Percentiles rank a stretch among this genome's conserved stretches.
Conservation (phyloP, 1,139 yeast species). For the Taphrina wiesneri region DNA sequence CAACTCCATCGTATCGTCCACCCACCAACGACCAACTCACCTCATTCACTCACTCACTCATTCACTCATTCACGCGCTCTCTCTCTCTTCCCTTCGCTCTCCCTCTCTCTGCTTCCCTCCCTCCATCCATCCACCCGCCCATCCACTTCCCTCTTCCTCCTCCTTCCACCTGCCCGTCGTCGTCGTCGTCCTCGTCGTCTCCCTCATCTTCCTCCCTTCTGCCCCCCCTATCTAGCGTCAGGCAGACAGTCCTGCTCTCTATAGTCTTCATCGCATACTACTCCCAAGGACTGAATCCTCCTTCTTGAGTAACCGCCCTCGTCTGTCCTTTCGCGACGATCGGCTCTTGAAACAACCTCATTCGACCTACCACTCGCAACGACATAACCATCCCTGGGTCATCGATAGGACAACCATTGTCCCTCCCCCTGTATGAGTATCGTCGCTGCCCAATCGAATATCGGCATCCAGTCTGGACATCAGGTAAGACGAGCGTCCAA, state of each 20-base stretch:
- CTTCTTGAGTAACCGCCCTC: no score
- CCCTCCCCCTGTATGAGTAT: background rate
- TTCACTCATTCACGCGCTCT: background rate
- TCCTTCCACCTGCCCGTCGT: background rate
- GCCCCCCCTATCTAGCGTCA: background rate
- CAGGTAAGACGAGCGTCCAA: background rate
- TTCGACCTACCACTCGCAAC: background rate
- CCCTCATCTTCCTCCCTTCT: background rate
- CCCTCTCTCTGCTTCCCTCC: background rate
- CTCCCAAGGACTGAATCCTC: background rate
- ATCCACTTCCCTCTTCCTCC: background rate
- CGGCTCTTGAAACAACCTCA: background rate
- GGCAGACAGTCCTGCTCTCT: no score
- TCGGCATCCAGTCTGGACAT: constrained; percentile 1
- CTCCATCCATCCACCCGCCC: background rate
- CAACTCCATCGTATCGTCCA: background rate
- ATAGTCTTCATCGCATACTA: background rate
- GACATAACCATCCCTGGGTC: background rate
- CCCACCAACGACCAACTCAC: background rate
- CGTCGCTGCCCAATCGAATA: constrained; percentile 9
- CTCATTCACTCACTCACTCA: background rate
- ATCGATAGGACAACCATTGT: background rate
- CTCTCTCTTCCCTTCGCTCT: background rate
- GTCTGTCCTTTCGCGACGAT: background rate
- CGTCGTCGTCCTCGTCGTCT: background rate